These are phyloP conservation scores for Drechslerella stenobrocha DNA, from an alignment of 2,329 filamentous ascomycete genomes.

Conservation along the genomic window DNA sequence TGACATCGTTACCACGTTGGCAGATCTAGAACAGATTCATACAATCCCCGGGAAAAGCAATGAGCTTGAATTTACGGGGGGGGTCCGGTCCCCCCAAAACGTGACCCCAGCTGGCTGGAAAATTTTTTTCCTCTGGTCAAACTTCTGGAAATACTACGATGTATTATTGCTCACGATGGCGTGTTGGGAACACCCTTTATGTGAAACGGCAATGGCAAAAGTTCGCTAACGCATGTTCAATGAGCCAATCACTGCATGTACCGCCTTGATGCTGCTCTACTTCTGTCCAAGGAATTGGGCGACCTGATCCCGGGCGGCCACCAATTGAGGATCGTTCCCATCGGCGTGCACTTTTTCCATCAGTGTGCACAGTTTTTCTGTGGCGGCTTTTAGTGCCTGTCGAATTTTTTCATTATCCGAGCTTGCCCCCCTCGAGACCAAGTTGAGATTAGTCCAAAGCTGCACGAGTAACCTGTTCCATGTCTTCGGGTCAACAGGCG, in stretches of 20 bases:
- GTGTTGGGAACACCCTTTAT: constrained; percentile 39
- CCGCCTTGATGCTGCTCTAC: constrained; percentile 33
- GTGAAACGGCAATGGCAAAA: constrained; percentile 34
- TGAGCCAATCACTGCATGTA: constrained; percentile 42
- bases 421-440: constrained; percentile 46
- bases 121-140: constrained; percentile 24
- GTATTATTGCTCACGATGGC: constrained; percentile 48
- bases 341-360: constrained; percentile 39
- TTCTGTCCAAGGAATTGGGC: constrained; percentile 46
- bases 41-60: constrained; percentile 40
- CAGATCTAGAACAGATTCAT: constrained; percentile 39
- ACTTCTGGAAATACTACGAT: constrained; percentile 19
- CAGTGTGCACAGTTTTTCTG: constrained; percentile 44
- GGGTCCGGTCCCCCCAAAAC: constrained; percentile 5
- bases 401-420: constrained; percentile 49
- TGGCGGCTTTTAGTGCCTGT: constrained; percentile 40
- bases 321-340: constrained; percentile 31
- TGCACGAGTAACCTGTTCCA: constrained; percentile 48
- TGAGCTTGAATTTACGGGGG: constrained; percentile 22
- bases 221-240: constrained; percentile 46
- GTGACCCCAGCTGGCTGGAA: constrained; percentile 23
- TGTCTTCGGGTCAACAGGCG: constrained; percentile 49
- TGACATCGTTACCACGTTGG: constrained; percentile 24
- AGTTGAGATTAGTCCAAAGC: constrained; percentile 46
- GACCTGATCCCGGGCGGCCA: constrained; percentile 39